Percentiles rank a stretch among this genome's conserved stretches.
Conservation (phyloP, 2,329 filamentous ascomycete species). For the Colletotrichum sp. region DNA sequence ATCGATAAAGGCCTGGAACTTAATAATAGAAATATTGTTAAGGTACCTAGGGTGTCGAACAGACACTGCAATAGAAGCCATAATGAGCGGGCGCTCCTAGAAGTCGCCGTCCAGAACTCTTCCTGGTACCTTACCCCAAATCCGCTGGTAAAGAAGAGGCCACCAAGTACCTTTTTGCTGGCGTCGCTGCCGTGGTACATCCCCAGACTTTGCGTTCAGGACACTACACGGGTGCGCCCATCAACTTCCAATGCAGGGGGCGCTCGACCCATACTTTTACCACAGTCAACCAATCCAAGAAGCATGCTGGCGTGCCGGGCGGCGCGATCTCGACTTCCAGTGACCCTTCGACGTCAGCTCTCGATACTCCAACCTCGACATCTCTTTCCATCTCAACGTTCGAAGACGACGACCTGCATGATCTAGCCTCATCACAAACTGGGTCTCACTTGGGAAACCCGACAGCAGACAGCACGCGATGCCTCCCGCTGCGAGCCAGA, state of each 20-base stretch:
- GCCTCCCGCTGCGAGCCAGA: conserved; percentile 64
- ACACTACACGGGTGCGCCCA: not conserved
- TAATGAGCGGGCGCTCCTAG: not conserved
- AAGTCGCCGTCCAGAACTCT: not conserved
- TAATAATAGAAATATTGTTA: rapidly evolving
- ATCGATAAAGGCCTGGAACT: not conserved
- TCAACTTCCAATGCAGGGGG: not conserved
- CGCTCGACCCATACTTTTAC: conserved; percentile 12
- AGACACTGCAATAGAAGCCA: not conserved
- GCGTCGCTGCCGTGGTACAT: not conserved
- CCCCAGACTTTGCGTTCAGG: conserved; percentile 1
- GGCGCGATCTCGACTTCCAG: conserved; percentile 12
- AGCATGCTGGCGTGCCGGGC: conserved; percentile 11
- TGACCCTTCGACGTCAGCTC: conserved; percentile 2
- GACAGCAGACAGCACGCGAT: conserved; percentile 37
- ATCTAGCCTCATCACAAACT: not conserved
- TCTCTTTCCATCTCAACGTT: conserved; percentile 1
- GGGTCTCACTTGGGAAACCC: not conserved
- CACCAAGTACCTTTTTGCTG: not conserved
- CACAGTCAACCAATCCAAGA: conserved; percentile 13
- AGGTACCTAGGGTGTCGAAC: not conserved
- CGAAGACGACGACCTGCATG: conserved; percentile 7
- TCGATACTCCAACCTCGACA: not conserved
- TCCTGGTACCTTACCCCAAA: not conserved
- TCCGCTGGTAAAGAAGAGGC: not conserved